These are phyloP conservation scores for Prunus dulcis DNA, from an alignment of 306 rosid species.

Conservation along the genomic window DNA sequence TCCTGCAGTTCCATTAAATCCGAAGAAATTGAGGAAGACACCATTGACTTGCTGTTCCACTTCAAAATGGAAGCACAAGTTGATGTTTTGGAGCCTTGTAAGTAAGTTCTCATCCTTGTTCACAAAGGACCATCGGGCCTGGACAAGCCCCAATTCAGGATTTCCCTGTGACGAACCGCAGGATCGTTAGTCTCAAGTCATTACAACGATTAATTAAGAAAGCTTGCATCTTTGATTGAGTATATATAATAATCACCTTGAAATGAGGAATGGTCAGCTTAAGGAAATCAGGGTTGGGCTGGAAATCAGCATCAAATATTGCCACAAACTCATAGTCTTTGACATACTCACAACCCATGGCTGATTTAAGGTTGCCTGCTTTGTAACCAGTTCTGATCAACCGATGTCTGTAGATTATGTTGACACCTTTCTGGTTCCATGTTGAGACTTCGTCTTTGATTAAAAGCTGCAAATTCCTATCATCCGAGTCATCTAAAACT, in stretches of 20 bases:
- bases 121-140: conserved; percentile 93
- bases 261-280: conserved; percentile 84
- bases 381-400: conserved; percentile 93
- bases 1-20: conserved; percentile 98
- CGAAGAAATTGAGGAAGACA: conserved; percentile 79
- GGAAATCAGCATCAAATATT: conserved; percentile 94
- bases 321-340: conserved; percentile 87
- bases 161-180: conserved; percentile 58
- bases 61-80: conserved; percentile 97
- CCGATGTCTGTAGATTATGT: conserved; percentile 83
- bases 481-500: conserved; percentile 92
- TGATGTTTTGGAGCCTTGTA: conserved; percentile 89
- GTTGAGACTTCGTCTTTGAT: conserved; percentile 72
- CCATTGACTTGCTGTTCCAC: conserved; percentile 99
- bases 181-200: not conserved
- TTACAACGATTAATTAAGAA: not conserved
- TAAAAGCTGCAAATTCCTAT: conserved; percentile 56
- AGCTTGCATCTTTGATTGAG: not conserved
- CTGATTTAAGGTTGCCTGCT: conserved; percentile 97
- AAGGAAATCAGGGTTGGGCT: conserved; percentile 90
- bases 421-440: conserved; percentile 81
- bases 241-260: conserved; percentile 43
- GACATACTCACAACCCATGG: conserved; percentile 91
- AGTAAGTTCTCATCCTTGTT: conserved; percentile 95
- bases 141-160: conserved; percentile 90